Conservation (phyloP, 441 rosid genomes). For the Euphorbia celastroides region DNA sequence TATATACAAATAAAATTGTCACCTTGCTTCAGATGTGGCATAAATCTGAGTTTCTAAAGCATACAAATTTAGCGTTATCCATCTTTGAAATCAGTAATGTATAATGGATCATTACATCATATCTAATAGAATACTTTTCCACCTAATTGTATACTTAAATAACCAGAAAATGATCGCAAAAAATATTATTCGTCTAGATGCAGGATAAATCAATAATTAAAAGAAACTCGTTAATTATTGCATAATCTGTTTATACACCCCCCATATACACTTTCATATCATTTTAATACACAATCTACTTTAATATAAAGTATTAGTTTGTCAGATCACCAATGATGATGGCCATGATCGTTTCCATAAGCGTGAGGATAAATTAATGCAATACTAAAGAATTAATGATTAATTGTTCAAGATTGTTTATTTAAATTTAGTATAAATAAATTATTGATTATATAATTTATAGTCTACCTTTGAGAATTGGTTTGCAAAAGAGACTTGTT, state of each 20-base stretch:
- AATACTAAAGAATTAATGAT: constrained; percentile 14
- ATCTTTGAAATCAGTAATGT: constrained; percentile 3
- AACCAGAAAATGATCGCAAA: not conserved
- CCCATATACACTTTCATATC: not conserved
- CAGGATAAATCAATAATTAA: not conserved
- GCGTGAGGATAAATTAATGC: constrained; percentile 14
- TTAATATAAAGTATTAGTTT: constrained; percentile 26
- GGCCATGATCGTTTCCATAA: constrained; percentile 27
- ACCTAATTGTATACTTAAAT: not conserved
- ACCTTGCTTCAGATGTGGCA: no score
- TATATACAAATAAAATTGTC: no score
- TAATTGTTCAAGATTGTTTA: constrained; percentile 14
- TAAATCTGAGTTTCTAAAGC: no score
- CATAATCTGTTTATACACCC: not conserved
- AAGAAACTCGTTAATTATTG: not conserved
- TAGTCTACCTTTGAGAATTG: constrained; percentile 17
- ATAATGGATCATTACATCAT: constrained; percentile 20
- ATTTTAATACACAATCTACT: not conserved
- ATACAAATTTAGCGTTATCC: constrained; percentile 1
- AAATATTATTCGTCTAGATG: not conserved
- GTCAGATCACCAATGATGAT: constrained; percentile 50
- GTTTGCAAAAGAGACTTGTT: constrained; percentile 6
- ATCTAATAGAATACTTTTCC: constrained; percentile 12
- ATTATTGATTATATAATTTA: not conserved
- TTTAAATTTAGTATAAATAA: not conserved